A percentile compares a stretch with the other conserved stretches of the same genome.
phyloP scores from a whole-genome alignment of 495 filamentous ascomycete species.

The Platismatia glauca region DNA sequence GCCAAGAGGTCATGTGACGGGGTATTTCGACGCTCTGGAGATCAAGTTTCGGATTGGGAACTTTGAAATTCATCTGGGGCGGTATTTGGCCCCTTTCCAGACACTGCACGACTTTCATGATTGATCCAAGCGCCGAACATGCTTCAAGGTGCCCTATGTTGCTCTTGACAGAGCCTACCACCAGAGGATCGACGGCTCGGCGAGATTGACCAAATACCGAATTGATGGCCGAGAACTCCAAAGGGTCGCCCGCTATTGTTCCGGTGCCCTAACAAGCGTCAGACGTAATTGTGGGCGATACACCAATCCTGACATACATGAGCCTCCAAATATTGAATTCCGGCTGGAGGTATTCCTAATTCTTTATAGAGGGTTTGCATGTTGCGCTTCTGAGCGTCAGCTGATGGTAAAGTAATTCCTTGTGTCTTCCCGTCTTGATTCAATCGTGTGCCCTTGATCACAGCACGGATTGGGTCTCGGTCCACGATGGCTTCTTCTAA shows the following conservation, averaged over 20 bases:
- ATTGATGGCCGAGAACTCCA: conserved; percentile 35
- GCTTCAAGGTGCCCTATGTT: conserved; percentile 46
- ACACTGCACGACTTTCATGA: conserved; percentile 53
- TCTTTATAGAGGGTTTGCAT: conserved; percentile 45
- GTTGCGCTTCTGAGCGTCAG: conserved; percentile 35
- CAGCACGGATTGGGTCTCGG: conserved; percentile 35
- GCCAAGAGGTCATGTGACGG: conserved; percentile 19
- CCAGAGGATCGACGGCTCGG: not conserved
- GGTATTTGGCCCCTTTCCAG: conserved; percentile 42
- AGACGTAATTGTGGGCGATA: conserved; percentile 31
- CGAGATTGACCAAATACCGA: conserved; percentile 24
- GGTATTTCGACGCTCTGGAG: conserved; percentile 12
- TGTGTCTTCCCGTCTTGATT: conserved; percentile 49
- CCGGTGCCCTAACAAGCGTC: conserved; percentile 45
- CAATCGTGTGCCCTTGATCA: conserved; percentile 37
- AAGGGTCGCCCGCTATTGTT: conserved; percentile 40
- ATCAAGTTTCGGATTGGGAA: conserved; percentile 21
- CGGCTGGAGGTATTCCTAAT: conserved; percentile 34
- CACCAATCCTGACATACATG: conserved; percentile 23
- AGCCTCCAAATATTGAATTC: conserved; percentile 28
- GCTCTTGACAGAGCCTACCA: conserved; percentile 22
- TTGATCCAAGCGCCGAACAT: conserved; percentile 12
- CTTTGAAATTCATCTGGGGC: conserved; percentile 32
- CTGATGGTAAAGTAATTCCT: conserved; percentile 35
- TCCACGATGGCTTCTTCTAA: conserved; percentile 33